Conservation (phyloP, 352 stramenopile genomes). For the Globisporangium abappressorium region DNA sequence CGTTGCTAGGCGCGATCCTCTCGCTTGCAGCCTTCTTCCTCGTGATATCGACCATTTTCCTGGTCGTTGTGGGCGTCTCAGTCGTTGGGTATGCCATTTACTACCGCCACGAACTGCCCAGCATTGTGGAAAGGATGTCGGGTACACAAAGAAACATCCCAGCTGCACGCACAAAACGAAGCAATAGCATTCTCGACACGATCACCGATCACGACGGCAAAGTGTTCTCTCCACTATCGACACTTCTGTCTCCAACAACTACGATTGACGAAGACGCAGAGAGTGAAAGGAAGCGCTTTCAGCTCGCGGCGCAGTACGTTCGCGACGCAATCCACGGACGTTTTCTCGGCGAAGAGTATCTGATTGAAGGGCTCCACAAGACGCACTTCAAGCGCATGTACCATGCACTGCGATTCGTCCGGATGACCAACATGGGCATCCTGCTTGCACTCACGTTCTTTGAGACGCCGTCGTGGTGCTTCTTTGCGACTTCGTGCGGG, state of each 20-base stretch:
- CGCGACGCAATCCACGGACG: slow-evolving; percentile 42
- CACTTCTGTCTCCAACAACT: slow-evolving; percentile 8
- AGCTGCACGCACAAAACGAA: not conserved
- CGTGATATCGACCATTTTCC: slow-evolving; percentile 42
- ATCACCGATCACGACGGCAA: slow-evolving; percentile 7
- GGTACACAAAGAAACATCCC: not conserved
- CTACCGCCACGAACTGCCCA: slow-evolving; percentile 29
- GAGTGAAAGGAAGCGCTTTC: slow-evolving; percentile 22
- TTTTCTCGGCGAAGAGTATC: slow-evolving; percentile 49
- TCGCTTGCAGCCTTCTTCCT: slow-evolving; percentile 43
- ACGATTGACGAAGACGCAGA: slow-evolving; percentile 9
- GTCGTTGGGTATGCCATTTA: slow-evolving; percentile 26
- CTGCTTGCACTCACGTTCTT: slow-evolving; percentile 50
- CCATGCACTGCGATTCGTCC: slow-evolving; percentile 39
- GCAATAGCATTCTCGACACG: slow-evolving; percentile 12
- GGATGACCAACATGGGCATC: slow-evolving; percentile 43
- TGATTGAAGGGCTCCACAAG: slow-evolving; percentile 42
- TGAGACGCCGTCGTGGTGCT: slow-evolving; percentile 60
- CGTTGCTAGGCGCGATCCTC: slow-evolving; percentile 35
- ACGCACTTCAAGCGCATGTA: slow-evolving; percentile 52
- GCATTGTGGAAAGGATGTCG: slow-evolving; percentile 10
- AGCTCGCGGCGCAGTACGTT: slow-evolving; percentile 47
- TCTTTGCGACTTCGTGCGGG: slow-evolving; percentile 34
- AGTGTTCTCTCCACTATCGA: slow-evolving; percentile 2
- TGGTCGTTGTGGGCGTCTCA: slow-evolving; percentile 20